These are phyloP conservation scores for Xylaria sp. DNA, from an alignment of 2,329 filamentous ascomycete genomes.

Conservation along the genomic window DNA sequence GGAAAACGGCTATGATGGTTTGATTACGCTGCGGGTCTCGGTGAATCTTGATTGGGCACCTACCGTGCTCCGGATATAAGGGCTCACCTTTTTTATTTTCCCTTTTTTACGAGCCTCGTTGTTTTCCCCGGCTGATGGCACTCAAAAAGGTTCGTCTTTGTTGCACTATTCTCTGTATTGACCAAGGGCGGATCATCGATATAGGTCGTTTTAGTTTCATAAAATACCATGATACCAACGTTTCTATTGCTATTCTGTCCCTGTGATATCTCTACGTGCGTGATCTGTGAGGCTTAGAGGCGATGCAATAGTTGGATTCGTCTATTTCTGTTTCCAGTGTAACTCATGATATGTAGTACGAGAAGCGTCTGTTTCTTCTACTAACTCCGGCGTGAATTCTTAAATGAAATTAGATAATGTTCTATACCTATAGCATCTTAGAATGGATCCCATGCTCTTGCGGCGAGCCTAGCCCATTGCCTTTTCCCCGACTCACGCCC, in stretches of 20 bases:
- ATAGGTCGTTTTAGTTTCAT: conserved; percentile 44
- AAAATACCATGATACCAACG: conserved; percentile 42
- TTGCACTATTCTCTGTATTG: conserved; percentile 39
- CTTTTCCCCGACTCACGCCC: background rate
- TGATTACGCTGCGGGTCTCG: conserved; percentile 35
- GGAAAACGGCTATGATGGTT: conserved; percentile 31
- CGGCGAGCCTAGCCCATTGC: background rate
- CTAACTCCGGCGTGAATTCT: background rate
- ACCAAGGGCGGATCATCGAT: conserved; percentile 37
- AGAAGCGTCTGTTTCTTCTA: background rate
- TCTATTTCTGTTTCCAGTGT: background rate
- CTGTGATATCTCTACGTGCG: background rate
- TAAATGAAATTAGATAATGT: background rate
- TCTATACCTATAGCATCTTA: background rate
- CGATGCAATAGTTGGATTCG: no score
- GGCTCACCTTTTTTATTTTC: conserved; percentile 16
- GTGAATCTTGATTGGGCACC: conserved; percentile 34
- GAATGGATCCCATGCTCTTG: background rate
- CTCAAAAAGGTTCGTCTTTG: conserved; percentile 39
- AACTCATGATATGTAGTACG: background rate
- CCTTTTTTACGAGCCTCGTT: conserved; percentile 32
- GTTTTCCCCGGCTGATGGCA: conserved; percentile 39
- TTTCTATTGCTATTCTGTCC: conserved; percentile 7
- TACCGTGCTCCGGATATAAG: conserved; percentile 24
- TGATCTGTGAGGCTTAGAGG: background rate